phyloP scores from a whole-genome alignment of 495 filamentous ascomycete genomes.

The Bathelium albidoporum region DNA sequence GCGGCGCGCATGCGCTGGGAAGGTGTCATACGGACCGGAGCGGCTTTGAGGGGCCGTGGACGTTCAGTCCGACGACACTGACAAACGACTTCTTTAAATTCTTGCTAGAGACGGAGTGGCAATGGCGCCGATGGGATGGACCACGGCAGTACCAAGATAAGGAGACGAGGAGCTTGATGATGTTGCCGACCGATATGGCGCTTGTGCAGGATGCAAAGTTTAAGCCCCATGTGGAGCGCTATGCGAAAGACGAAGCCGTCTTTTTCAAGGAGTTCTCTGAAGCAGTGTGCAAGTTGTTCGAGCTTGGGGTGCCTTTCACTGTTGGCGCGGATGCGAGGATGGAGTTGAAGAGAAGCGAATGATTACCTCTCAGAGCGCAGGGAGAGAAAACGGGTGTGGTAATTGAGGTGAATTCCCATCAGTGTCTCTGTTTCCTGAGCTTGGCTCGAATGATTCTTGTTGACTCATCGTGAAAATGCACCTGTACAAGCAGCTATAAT shows the following conservation, averaged over 20 bases:
- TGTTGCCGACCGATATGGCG: slow-evolving; percentile 88
- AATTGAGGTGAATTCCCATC: neutral
- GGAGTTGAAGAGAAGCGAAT: slow-evolving; percentile 59
- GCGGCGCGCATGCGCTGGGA: slow-evolving; percentile 84
- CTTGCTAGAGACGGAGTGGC: slow-evolving; percentile 86
- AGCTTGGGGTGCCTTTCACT: slow-evolving; percentile 87
- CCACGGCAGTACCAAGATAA: slow-evolving; percentile 78
- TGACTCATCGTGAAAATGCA: too few relatives aligned
- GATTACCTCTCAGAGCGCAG: neutral
- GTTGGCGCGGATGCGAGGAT: slow-evolving; percentile 54
- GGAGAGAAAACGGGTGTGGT: neutral
- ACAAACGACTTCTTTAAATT: slow-evolving; percentile 92
- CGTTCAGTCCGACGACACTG: slow-evolving; percentile 86
- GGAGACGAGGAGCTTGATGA: slow-evolving; percentile 81
- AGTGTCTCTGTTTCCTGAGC: neutral
- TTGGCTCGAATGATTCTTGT: too few relatives aligned
- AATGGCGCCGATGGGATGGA: slow-evolving; percentile 86
- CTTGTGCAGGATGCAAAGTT: slow-evolving; percentile 84
- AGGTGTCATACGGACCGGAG: slow-evolving; percentile 83
- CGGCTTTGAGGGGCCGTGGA: slow-evolving; percentile 90
- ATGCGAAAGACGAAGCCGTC: slow-evolving; percentile 79
- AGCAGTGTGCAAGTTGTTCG: slow-evolving; percentile 72
- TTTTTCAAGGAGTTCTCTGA: slow-evolving; percentile 92
- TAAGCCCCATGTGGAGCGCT: slow-evolving; percentile 73
- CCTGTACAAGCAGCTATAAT: too few relatives aligned